Conservation (phyloP, 2,329 filamentous ascomycete species). For the Microcyclospora pomicola region DNA sequence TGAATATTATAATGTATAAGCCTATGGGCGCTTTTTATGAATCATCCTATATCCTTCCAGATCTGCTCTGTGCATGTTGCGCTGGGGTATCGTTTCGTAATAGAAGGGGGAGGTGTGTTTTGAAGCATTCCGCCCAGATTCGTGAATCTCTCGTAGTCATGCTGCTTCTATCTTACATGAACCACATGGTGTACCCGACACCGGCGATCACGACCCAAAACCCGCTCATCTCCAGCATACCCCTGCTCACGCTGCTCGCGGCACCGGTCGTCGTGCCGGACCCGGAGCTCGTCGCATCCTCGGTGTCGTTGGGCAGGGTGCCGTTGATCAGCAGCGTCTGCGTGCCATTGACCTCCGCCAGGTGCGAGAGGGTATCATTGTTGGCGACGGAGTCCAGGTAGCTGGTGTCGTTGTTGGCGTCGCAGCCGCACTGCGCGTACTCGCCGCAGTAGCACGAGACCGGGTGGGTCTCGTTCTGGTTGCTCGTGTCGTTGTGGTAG, state of each 20-base stretch:
- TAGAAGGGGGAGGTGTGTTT: too few relatives aligned
- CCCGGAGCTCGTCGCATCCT: neutral
- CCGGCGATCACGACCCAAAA: conserved; percentile 27
- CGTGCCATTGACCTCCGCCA: conserved; percentile 50
- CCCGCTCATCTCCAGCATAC: conserved; percentile 21
- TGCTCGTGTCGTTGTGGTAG: conserved; percentile 35
- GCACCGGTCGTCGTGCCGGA: conserved; percentile 10
- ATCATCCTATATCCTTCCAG: too few relatives aligned
- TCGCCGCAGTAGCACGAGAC: conserved; percentile 49
- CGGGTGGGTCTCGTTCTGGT: conserved; percentile 43
- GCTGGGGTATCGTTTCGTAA: neutral
- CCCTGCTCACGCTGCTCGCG: conserved; percentile 6
- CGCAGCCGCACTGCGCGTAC: conserved; percentile 50
- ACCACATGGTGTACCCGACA: conserved; percentile 23
- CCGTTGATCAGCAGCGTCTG: conserved; percentile 54
- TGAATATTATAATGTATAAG: neutral
- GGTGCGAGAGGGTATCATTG: conserved; percentile 48
- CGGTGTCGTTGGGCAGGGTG: conserved; percentile 44
- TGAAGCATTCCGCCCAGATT: too few relatives aligned
- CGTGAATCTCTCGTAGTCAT: neutral
- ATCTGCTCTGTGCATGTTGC: too few relatives aligned
- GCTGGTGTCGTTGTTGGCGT: conserved; percentile 45
- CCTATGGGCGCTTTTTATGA: too few relatives aligned
- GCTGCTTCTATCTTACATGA: conserved; percentile 10
- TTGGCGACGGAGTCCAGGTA: conserved; percentile 44